Evolutionary conservation across 1,139 yeast species (phyloP).

Genomic region (Saccharomyces uvarum): DNA sequence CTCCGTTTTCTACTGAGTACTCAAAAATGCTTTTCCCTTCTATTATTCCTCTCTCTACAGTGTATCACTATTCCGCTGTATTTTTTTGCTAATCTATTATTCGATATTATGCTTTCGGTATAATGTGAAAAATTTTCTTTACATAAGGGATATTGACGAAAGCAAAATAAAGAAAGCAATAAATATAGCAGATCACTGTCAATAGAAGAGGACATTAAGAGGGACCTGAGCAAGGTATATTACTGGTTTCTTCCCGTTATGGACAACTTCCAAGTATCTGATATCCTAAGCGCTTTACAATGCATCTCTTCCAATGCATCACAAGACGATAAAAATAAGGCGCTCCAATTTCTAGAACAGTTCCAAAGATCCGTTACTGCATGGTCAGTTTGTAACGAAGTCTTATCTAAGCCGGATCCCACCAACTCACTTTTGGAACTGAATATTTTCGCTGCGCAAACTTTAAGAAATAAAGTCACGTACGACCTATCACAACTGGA

Average conservation of each 20-base stretch:
- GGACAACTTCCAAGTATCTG: conserved; percentile 12
- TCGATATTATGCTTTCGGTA: neutral
- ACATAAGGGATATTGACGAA: neutral
- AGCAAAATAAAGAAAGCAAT: neutral
- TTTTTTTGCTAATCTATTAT: neutral
- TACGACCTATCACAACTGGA: conserved; percentile 80
- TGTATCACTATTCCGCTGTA: neutral
- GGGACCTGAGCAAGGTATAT: neutral
- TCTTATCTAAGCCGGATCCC: conserved; percentile 22
- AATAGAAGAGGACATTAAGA: neutral
- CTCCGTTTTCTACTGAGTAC: neutral
- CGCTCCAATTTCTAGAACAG: conserved; percentile 49
- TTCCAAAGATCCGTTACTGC: conserved; percentile 77
- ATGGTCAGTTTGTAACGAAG: conserved; percentile 45
- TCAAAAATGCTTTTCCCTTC: neutral
- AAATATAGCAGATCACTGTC: neutral
- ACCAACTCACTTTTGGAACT: conserved; percentile 39
- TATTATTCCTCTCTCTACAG: neutral
- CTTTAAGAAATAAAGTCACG: conserved; percentile 73
- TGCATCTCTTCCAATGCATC: conserved; percentile 26
- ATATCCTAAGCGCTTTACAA: conserved; percentile 23
- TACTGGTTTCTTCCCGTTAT: neutral
- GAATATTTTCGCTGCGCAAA: conserved; percentile 82
- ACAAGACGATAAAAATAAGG: conserved; percentile 24
- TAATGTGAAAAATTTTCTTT: neutral